phyloP scores from a whole-genome alignment of 2,329 filamentous ascomycete species.

The Fusarium humuli region DNA sequence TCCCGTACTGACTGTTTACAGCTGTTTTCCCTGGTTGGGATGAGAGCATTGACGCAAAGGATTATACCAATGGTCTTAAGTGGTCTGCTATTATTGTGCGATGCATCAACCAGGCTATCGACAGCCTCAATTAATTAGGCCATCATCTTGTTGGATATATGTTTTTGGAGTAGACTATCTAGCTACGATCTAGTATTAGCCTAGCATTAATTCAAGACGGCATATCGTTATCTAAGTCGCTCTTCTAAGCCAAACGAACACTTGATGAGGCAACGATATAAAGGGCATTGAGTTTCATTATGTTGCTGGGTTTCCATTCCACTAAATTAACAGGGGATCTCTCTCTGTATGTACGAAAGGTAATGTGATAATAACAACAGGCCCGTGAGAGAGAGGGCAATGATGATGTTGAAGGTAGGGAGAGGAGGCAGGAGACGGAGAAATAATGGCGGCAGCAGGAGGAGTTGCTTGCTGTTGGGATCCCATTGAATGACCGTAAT shows the following conservation, averaged over 20 bases:
- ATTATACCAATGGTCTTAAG: slow-evolving; percentile 67
- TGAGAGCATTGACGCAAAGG: slow-evolving; percentile 70
- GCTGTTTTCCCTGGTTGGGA: slow-evolving; percentile 72
- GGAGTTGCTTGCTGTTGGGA: too few species aligned
- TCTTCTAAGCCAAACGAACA: slow-evolving; percentile 40
- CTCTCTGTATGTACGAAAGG: too few species aligned
- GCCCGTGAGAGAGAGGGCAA: too few species aligned
- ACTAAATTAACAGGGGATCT: too few species aligned
- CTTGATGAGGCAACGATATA: too few species aligned
- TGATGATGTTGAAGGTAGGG: too few species aligned
- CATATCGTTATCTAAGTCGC: slow-evolving; percentile 35
- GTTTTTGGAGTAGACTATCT: background rate
- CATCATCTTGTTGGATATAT: background rate
- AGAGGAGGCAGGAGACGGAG: too few species aligned
- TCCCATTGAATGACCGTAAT: too few species aligned
- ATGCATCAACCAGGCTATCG: slow-evolving; percentile 61
- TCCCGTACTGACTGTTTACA: slow-evolving; percentile 39
- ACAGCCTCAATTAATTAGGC: slow-evolving; percentile 47
- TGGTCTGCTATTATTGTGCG: slow-evolving; percentile 70
- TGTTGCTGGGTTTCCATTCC: too few species aligned
- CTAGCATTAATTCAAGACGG: slow-evolving; percentile 42
- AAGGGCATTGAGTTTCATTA: too few species aligned
- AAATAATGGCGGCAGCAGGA: too few species aligned
- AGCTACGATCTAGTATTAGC: background rate
- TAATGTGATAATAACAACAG: too few species aligned